A percentile compares a stretch with the other conserved stretches of the same genome.
Evolutionary conservation across 2,329 filamentous ascomycete species (phyloP).

Genomic region (Pseudogymnoascus sp.): DNA sequence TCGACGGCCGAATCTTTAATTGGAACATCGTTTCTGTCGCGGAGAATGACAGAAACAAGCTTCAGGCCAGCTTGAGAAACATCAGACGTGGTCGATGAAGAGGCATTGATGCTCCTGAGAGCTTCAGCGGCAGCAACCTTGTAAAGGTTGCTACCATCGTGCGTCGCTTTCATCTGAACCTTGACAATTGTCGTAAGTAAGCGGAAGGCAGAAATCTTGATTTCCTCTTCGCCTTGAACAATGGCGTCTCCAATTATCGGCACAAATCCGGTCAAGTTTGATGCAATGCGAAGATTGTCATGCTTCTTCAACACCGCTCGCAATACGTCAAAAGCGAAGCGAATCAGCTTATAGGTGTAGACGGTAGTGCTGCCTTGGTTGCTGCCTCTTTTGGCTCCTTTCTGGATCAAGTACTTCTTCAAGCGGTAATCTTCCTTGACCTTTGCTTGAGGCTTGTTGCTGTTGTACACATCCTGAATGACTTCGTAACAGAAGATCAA

Average conservation of each 20-base stretch:
- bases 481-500: conserved; percentile 95
- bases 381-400: conserved; percentile 66
- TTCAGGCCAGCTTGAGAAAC: conserved; percentile 84
- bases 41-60: conserved; percentile 74
- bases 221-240: conserved; percentile 79
- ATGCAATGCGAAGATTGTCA: conserved; percentile 68
- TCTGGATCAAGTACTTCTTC: conserved; percentile 73
- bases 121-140: conserved; percentile 81
- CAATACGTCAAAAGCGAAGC: conserved; percentile 82
- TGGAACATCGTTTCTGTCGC: conserved; percentile 67
- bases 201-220: conserved; percentile 80
- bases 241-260: conserved; percentile 84
- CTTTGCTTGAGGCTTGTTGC: conserved; percentile 44
- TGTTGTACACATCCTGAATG: conserved; percentile 76
- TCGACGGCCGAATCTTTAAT: conserved; percentile 79
- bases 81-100: conserved; percentile 73
- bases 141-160: conserved; percentile 56
- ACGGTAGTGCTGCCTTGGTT: conserved; percentile 67
- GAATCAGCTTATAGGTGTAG: conserved; percentile 78
- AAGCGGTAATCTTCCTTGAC: conserved; percentile 55
- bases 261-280: conserved; percentile 78
- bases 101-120: conserved; percentile 69
- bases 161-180: conserved; percentile 65
- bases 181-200: conserved; percentile 80
- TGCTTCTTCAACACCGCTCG: conserved; percentile 82